Evolutionary conservation across 352 stramenopile species (phyloP).

Genomic region (Phytopythium montanum): DNA sequence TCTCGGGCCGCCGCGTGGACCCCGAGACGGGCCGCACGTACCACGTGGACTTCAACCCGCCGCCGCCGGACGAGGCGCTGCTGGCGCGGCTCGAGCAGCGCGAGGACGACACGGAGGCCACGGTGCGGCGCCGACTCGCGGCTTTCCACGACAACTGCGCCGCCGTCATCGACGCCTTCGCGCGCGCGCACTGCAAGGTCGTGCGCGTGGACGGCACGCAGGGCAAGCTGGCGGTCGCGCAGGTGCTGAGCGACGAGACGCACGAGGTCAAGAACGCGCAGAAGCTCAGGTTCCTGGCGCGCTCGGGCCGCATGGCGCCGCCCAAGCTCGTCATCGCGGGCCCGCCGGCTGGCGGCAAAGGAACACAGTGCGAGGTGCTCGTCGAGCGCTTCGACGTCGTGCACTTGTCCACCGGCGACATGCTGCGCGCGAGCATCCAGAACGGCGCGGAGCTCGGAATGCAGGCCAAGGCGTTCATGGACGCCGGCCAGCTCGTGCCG

Average conservation of each 20-base stretch:
- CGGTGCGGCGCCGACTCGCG: constrained; percentile 84
- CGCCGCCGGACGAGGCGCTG: constrained; percentile 58
- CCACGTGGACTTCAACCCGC: constrained; percentile 96
- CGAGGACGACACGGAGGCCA: constrained; percentile 92
- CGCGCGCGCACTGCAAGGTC: constrained; percentile 17
- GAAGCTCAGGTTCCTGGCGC: constrained; percentile 34
- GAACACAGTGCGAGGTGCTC: constrained; percentile 93
- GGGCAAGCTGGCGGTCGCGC: constrained; percentile 34
- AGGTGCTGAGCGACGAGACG: constrained; percentile 29
- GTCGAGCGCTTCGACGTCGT: constrained; percentile 86
- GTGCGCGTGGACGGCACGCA: constrained; percentile 46
- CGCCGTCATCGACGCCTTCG: constrained; percentile 43
- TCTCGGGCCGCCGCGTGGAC: constrained; percentile 95
- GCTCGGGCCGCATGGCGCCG: constrained; percentile 51
- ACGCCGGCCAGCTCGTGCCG: constrained; percentile 86
- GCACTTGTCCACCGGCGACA: constrained; percentile 92
- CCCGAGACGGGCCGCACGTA: constrained; percentile 93
- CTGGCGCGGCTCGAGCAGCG: constrained; percentile 80
- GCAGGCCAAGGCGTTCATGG: constrained; percentile 91
- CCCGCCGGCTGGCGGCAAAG: constrained; percentile 91
- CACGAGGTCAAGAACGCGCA: constrained; percentile 37
- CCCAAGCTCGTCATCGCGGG: constrained; percentile 86
- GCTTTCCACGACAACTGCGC: constrained; percentile 84
- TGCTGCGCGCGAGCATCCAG: constrained; percentile 86
- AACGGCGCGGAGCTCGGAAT: constrained; percentile 48